phyloP scores from a whole-genome alignment of 257 asterid genomes.

The Lithospermum erythrorhizon region DNA sequence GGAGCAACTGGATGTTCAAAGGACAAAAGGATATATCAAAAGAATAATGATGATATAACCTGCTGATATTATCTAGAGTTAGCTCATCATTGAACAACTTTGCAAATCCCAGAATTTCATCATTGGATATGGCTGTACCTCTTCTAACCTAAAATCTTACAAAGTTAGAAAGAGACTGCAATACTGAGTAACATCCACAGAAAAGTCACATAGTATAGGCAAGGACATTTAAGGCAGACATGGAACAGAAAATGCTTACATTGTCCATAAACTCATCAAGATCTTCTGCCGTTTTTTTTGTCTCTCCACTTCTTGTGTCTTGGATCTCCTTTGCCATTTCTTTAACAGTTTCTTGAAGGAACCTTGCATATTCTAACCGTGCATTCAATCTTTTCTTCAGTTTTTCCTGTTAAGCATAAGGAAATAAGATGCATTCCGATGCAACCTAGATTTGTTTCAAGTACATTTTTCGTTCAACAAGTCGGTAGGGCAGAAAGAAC shows the following conservation, averaged over 20 bases:
- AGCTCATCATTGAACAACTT: constrained; percentile 90
- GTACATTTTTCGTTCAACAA: background rate
- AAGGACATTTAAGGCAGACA: constrained; percentile 14
- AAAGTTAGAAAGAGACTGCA: background rate
- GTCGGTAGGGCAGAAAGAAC: too few relatives aligned
- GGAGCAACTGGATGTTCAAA: background rate
- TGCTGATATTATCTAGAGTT: constrained; percentile 85
- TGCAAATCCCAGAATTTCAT: constrained; percentile 80
- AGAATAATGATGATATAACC: constrained; percentile 25
- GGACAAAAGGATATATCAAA: background rate
- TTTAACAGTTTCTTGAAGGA: constrained; percentile 77
- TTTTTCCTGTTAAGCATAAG: constrained; percentile 47
- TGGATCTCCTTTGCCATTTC: constrained; percentile 90
- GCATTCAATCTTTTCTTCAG: constrained; percentile 65
- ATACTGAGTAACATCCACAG: background rate
- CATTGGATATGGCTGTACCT: constrained; percentile 73
- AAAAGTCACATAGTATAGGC: background rate
- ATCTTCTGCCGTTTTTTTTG: constrained; percentile 80
- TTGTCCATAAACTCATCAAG: constrained; percentile 70
- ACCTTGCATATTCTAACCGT: constrained; percentile 80
- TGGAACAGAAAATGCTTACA: constrained; percentile 20
- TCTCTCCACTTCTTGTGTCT: constrained; percentile 74
- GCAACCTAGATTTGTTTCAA: background rate
- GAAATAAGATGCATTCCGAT: constrained; percentile 1
- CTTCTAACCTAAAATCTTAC: constrained; percentile 46